These are phyloP conservation scores for Globisporangium iwayamae DNA, from an alignment of 352 stramenopile species.

Conservation along the genomic window DNA sequence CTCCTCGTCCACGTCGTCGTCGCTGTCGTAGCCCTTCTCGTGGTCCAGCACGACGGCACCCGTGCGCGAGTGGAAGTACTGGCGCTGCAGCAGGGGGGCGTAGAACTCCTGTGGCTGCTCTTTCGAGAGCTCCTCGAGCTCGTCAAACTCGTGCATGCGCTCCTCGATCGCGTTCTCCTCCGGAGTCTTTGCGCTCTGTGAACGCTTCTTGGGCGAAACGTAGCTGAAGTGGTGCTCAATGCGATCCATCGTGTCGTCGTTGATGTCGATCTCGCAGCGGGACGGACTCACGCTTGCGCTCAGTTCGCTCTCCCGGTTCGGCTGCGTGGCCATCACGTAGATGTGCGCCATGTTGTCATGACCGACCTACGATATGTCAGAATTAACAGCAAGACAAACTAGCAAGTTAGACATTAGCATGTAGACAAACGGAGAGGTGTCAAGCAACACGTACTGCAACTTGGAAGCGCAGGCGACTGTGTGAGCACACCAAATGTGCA, in stretches of 20 bases:
- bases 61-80: constrained; percentile 88
- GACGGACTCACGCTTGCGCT: constrained; percentile 23
- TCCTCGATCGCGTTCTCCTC: constrained; percentile 43
- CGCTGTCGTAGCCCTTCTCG: constrained; percentile 84
- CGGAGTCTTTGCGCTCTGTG: constrained; percentile 17
- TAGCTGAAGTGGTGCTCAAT: constrained; percentile 71
- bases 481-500: constrained; percentile 70
- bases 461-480: constrained; percentile 80
- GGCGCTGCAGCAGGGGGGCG: constrained; percentile 65
- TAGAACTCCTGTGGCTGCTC: constrained; percentile 73
- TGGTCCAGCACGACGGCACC: constrained; percentile 76
- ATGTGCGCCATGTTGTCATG: constrained; percentile 82
- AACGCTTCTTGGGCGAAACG: constrained; percentile 45
- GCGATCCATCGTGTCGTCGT: constrained; percentile 42
- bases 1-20: constrained; percentile 86
- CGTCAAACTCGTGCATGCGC: constrained; percentile 72
- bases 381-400: not conserved
- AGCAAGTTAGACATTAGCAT: not conserved
- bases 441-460: constrained; percentile 34
- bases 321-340: constrained; percentile 64
- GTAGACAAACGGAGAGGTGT: not conserved
- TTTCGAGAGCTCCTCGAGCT: constrained; percentile 50
- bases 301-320: constrained; percentile 22
- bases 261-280: constrained; percentile 55
- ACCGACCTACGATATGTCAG: constrained; percentile 34